phyloP scores from a whole-genome alignment of 2,329 filamentous ascomycete genomes.

The Aureobasidium sp. region DNA sequence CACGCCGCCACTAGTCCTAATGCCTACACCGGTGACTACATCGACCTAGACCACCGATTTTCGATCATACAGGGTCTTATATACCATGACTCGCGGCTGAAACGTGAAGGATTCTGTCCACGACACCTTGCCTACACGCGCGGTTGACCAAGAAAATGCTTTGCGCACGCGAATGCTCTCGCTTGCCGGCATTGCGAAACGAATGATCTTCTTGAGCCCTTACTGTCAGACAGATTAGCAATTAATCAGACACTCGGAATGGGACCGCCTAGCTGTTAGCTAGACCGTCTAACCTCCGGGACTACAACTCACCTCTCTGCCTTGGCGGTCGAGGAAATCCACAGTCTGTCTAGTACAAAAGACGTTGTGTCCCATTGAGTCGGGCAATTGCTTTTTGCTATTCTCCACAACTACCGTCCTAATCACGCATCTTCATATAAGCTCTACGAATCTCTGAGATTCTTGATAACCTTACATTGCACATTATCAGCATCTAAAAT shows the following conservation, averaged over 20 bases:
- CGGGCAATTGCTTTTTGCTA: not conserved
- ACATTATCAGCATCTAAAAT: not conserved
- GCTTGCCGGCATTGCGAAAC: conserved; percentile 14
- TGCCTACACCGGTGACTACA: not conserved
- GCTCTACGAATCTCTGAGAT: not conserved
- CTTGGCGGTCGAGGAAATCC: not conserved
- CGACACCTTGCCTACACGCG: not conserved
- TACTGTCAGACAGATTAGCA: not conserved
- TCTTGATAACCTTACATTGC: not conserved
- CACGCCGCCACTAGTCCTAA: not conserved
- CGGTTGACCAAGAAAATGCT: not conserved
- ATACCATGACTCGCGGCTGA: conserved; percentile 11
- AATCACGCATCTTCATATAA: not conserved
- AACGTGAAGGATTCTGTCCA: conserved; percentile 1
- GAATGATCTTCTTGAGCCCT: not conserved
- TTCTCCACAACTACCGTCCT: not conserved
- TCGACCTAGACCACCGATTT: not conserved
- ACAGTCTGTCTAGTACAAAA: not conserved
- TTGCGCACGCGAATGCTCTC: not conserved
- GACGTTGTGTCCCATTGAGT: not conserved
- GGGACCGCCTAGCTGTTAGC: not conserved
- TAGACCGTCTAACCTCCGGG: not conserved
- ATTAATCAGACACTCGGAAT: not conserved
- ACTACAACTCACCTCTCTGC: not conserved
- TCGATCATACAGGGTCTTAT: not conserved